Evolutionary conservation across 164 flowering plant genomes (phyloP), one percentile per base, ranked within the genome.

Genomic region (Brasenia schreberi): DNA sequence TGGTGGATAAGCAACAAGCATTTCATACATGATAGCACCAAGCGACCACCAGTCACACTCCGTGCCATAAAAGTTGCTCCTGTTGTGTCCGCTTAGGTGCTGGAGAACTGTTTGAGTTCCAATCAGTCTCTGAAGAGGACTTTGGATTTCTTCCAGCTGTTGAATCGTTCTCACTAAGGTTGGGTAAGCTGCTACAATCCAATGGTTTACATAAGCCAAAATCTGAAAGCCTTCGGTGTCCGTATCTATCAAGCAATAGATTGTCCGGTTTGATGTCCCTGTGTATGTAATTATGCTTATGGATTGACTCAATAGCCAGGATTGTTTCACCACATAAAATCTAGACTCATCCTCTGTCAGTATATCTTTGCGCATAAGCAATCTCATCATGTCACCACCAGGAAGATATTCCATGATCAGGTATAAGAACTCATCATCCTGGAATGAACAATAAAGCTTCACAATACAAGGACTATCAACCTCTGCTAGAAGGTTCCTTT

Each of bases 361-460:
- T 56, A 74, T 80, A 67, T 82, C 83, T 69, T 82, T 76, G 52
- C 85, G 74, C 83, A 82, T 80, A 59, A 82, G 77, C 60, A 80
- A 72, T 4, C 83, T 82, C 85, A 82, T 82, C 81, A 82, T 78
- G 66, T 82, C 85, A 12, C 85, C 85, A 44, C 84, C 84, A 65
- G 84, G 83, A 66, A 81, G 81, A 71, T 81, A 81, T 67, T 23
- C 27, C 27, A 23, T 23, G 27, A 23, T 23, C 27, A 23, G 27
- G 27, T 23, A 23, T 23, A 23, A 23, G 27, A 23, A 23, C 27
- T 23, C 27, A 23, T 23, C 27, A 23, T 23, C 27, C 27, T 23
- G 27, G 27, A 23, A 23, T 23, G 27, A 23, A 23, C 27, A 23
- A 23, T 23, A 23, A 23, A 23, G 27, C 27, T 23, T 23, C 27